Percentiles rank a stretch among this genome's conserved stretches.
phyloP scores from a whole-genome alignment of 768 basidiomycete genomes.

The Trametes gibbosa region DNA sequence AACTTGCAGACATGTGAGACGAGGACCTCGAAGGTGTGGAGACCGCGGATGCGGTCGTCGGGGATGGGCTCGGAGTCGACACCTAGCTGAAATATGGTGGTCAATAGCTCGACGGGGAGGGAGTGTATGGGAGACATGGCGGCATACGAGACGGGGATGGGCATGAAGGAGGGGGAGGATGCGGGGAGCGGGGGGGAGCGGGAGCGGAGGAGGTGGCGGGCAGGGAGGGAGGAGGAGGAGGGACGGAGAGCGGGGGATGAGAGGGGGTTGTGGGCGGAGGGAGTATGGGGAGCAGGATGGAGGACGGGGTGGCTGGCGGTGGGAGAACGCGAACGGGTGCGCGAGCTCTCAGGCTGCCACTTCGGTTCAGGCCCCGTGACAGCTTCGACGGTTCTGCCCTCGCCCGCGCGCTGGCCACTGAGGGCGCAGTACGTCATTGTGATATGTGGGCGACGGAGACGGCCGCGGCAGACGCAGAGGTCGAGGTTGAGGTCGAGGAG shows the following conservation, averaged over 20 bases:
- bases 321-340: background rate
- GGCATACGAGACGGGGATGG: slow-evolving; percentile 2
- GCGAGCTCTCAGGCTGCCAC: background rate
- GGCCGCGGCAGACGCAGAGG: too few species aligned
- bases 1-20: slow-evolving; percentile 57
- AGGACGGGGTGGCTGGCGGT: background rate
- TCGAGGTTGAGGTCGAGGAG: background rate
- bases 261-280: background rate
- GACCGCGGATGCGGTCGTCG: slow-evolving; percentile 40
- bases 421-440: too few species aligned
- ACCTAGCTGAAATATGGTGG: slow-evolving; percentile 50
- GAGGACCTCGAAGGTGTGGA: slow-evolving; percentile 49
- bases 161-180: slow-evolving; percentile 2
- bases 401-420: background rate
- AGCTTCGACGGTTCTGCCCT: background rate
- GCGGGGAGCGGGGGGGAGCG: background rate
- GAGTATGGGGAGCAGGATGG: background rate
- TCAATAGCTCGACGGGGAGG: slow-evolving; percentile 34
- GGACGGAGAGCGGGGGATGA: background rate
- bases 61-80: slow-evolving; percentile 41
- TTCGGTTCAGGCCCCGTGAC: background rate
- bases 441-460: too few species aligned
- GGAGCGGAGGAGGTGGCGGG: background rate
- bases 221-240: background rate
- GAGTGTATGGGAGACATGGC: slow-evolving; percentile 25